Evolutionary conservation across 441 rosid genomes (phyloP).

Genomic region (Gossypium trilobum): DNA sequence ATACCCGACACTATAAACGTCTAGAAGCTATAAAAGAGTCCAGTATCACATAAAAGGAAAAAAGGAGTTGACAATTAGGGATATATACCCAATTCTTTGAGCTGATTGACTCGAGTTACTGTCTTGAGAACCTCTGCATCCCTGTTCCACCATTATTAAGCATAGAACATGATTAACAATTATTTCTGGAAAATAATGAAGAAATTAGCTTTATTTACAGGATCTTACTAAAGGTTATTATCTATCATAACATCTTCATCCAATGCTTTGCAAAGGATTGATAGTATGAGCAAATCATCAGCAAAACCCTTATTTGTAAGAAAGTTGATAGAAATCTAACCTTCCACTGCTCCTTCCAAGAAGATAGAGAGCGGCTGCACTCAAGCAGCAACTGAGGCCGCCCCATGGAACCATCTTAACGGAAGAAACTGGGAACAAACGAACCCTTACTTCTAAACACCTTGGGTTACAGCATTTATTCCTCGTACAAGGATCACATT

Average conservation of each 20-base stretch:
- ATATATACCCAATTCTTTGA: slow-evolving; percentile 59
- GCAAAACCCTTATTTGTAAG: neutral
- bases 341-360: slow-evolving; percentile 90
- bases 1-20: neutral
- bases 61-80: neutral
- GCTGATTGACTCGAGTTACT: slow-evolving; percentile 64
- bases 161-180: neutral
- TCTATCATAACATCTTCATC: neutral
- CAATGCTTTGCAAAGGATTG: neutral
- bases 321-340: slow-evolving; percentile 18
- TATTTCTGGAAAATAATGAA: neutral
- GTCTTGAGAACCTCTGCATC: slow-evolving; percentile 66
- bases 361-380: slow-evolving; percentile 80
- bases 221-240: neutral
- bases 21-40: neutral
- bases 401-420: slow-evolving; percentile 69
- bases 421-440: neutral
- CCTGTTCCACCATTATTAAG: slow-evolving; percentile 26
- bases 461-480: neutral
- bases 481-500: neutral
- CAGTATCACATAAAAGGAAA: neutral
- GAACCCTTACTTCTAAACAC: slow-evolving; percentile 13
- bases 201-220: neutral
- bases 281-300: neutral
- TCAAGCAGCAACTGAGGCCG: slow-evolving; percentile 71